phyloP scores from a whole-genome alignment of 192 early-diverging fungal genomes.

The Entomortierella parvispora region DNA sequence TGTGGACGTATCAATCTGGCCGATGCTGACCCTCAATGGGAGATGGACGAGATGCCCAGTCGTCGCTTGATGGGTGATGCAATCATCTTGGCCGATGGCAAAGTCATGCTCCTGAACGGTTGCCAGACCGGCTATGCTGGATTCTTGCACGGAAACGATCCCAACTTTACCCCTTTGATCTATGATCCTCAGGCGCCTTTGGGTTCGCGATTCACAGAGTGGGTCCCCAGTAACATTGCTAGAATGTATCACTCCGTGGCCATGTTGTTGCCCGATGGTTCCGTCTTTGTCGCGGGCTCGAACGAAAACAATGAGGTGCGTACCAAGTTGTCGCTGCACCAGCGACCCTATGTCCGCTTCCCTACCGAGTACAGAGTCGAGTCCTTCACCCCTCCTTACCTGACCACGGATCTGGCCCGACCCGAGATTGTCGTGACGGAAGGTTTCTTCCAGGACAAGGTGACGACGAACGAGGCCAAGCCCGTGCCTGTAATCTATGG shows the following conservation, averaged over 20 bases:
- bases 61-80: constrained; percentile 64
- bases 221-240: constrained; percentile 58
- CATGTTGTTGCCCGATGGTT: constrained; percentile 52
- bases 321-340: background rate
- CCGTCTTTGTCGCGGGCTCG: constrained; percentile 52
- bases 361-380: constrained; percentile 66
- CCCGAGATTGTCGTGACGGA: constrained; percentile 42
- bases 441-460: background rate
- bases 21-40: constrained; percentile 56
- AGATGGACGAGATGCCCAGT: constrained; percentile 60
- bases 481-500: constrained; percentile 45
- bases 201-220: constrained; percentile 54
- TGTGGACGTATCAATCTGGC: constrained; percentile 63
- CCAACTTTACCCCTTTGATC: constrained; percentile 60
- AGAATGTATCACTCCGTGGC: constrained; percentile 75
- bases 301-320: constrained; percentile 49
- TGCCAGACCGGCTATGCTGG: constrained; percentile 67
- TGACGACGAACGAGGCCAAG: background rate
- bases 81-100: constrained; percentile 64
- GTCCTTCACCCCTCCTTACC: constrained; percentile 64
- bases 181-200: constrained; percentile 61
- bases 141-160: constrained; percentile 58
- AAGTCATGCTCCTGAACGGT: constrained; percentile 70
- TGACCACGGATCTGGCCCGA: constrained; percentile 52
- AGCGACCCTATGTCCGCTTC: constrained; percentile 15